Evolutionary conservation across 345 rosid species (phyloP).

Genomic region (Eucalyptus coolabah): DNA sequence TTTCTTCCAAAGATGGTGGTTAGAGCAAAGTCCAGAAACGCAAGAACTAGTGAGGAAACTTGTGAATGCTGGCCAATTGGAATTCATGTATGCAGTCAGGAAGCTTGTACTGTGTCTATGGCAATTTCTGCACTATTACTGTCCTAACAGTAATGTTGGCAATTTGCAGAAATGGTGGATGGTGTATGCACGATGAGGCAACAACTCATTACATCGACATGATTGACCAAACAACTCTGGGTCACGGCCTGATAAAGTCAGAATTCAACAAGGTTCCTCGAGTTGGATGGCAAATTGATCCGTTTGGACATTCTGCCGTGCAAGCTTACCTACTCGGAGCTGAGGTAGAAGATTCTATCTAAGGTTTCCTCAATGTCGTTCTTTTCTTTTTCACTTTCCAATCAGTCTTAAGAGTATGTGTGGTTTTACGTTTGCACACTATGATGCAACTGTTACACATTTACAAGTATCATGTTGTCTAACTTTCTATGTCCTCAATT

Average conservation of each 20-base stretch:
- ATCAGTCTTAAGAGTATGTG: not conserved
- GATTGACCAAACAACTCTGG: slow-evolving; percentile 89
- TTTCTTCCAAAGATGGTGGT: slow-evolving; percentile 85
- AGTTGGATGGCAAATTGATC: slow-evolving; percentile 95
- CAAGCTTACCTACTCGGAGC: slow-evolving; percentile 82
- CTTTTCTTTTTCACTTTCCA: not conserved
- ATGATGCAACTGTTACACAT: not conserved
- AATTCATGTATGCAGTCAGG: slow-evolving; percentile 53
- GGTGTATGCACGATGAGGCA: slow-evolving; percentile 97
- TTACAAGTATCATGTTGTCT: not conserved
- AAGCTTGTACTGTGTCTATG: not conserved
- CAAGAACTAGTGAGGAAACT: slow-evolving; percentile 58
- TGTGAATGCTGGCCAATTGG: slow-evolving; percentile 53
- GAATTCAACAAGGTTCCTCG: slow-evolving; percentile 61
- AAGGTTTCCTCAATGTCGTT: not conserved
- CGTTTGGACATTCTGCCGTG: slow-evolving; percentile 89
- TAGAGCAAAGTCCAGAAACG: slow-evolving; percentile 39
- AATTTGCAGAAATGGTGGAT: slow-evolving; percentile 73
- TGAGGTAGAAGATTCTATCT: slow-evolving; percentile 17
- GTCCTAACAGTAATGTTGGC: not conserved
- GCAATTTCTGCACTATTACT: not conserved
- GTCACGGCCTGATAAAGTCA: slow-evolving; percentile 55
- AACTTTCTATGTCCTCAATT: not conserved
- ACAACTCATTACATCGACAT: slow-evolving; percentile 70
- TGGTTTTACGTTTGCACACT: not conserved